Evolutionary conservation across 129 eudicot genomes (phyloP), one percentile per base, ranked within the genome.

Genomic region (Gnaphalium uliginosum): DNA sequence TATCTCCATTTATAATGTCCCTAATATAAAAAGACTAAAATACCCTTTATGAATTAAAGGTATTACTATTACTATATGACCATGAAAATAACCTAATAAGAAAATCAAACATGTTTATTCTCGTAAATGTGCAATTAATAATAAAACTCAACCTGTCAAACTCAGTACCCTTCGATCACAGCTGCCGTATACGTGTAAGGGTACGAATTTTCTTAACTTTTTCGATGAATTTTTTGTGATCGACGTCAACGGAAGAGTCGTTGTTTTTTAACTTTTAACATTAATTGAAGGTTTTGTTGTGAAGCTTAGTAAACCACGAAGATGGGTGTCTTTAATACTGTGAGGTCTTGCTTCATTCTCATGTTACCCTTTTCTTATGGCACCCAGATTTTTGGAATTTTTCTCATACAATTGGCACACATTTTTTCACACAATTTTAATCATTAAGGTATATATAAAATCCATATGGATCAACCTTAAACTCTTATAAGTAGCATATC

Each of bases 151-250:
- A 66, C 75, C 39, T 69, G 32, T 80, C 83, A 21, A 80, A 22
- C 37, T 79, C 79, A 68, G 48, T 79, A 68, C 74, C 78, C 53
- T 68, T 33, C 43, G 73, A 56, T 79, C 65, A 72, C 41, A 64
- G 59, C 50, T 81, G 71, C 79, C 83, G 68, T 82, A 87, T 84
- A 87, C 85, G 92, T 85, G 87, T 77, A 48, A 35, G 82, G 75
- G 86, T 58, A 80, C 75, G 70, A 73, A 73, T 4, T 54, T 9
- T 25, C 15, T 24, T 25, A 61, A 61, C 66, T 29, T 27, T 25
- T 24, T 62, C 13, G 37, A 25, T 7, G 19, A 5, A 33, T 27
- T 79, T 53, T 80, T 9, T 57, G 69, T 71, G 78, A 80, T 66
- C 29, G 39, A 56, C 69, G 74, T 76, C 43, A 26, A 64, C 10